Evolutionary conservation across 2,329 filamentous ascomycete species (phyloP).

Genomic region (Penicillium digitatum): DNA sequence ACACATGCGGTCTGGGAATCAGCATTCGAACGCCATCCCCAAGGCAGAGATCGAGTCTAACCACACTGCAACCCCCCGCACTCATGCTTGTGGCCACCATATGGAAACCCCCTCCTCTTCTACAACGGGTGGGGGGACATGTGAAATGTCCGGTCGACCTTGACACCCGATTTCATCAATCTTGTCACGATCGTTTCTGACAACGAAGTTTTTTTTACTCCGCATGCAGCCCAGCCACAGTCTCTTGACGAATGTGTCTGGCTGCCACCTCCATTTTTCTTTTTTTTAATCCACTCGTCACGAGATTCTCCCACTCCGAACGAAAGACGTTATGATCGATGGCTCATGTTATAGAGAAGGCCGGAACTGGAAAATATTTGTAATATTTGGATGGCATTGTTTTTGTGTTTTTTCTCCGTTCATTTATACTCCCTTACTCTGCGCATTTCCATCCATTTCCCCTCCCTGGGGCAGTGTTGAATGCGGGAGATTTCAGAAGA

Average conservation of each 20-base stretch:
- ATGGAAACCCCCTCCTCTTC: background rate
- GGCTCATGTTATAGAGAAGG: slow-evolving; percentile 42
- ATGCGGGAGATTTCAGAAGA: slow-evolving; percentile 3
- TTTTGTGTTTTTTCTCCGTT: slow-evolving; percentile 18
- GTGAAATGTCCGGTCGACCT: slow-evolving; percentile 1
- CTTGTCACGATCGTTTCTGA: slow-evolving; percentile 18
- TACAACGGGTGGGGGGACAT: background rate
- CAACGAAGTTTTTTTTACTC: slow-evolving; percentile 13
- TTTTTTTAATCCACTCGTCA: slow-evolving; percentile 27
- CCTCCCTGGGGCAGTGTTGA: background rate
- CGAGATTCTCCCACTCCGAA: slow-evolving; percentile 25
- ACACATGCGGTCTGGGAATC: slow-evolving; percentile 1
- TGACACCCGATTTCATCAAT: slow-evolving; percentile 10
- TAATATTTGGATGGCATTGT: slow-evolving; percentile 25
- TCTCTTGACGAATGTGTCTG: background rate
- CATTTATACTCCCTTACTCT: background rate
- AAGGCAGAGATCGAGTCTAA: background rate
- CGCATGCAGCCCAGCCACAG: slow-evolving; percentile 14
- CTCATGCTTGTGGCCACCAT: slow-evolving; percentile 11
- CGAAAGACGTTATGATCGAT: slow-evolving; percentile 43
- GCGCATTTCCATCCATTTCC: slow-evolving; percentile 5
- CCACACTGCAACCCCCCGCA: background rate
- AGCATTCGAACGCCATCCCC: background rate
- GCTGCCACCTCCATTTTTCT: slow-evolving; percentile 9
- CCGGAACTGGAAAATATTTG: slow-evolving; percentile 25